These are phyloP conservation scores for Xylariaceae sp. DNA, from an alignment of 2,329 filamentous ascomycete species.

Conservation along the genomic window DNA sequence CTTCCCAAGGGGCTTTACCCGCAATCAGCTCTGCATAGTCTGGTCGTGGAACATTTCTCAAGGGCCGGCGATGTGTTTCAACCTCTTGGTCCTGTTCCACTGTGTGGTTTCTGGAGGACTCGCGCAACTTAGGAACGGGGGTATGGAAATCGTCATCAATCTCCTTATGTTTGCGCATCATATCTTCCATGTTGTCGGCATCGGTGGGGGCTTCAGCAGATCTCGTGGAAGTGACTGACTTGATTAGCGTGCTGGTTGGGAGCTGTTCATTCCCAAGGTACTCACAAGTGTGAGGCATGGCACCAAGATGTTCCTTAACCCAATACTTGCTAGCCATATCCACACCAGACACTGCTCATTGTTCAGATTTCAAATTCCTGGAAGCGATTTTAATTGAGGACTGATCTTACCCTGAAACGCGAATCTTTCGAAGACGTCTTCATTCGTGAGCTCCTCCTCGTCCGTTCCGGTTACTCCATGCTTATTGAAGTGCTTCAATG, in stretches of 20 bases:
- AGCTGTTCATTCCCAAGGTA: constrained; percentile 1
- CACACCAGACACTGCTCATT: constrained; percentile 22
- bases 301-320: constrained; percentile 27
- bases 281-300: constrained; percentile 26
- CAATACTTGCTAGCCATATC: constrained; percentile 28
- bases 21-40: constrained; percentile 29
- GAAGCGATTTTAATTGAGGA: background rate
- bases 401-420: constrained; percentile 23
- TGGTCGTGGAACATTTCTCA: constrained; percentile 21
- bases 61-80: constrained; percentile 21
- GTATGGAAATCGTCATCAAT: constrained; percentile 20
- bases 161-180: constrained; percentile 12
- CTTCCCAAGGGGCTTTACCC: constrained; percentile 24
- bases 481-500: constrained; percentile 28
- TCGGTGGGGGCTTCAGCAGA: constrained; percentile 4
- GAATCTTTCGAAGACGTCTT: constrained; percentile 29
- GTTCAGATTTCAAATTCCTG: background rate
- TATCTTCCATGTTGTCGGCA: constrained; percentile 8
- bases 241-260: background rate
- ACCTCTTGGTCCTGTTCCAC: constrained; percentile 14
- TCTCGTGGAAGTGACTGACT: constrained; percentile 20
- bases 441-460: constrained; percentile 24
- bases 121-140: constrained; percentile 8
- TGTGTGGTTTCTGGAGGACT: constrained; percentile 6
- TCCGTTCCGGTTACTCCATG: constrained; percentile 15